These are phyloP conservation scores for Phytophthora pini DNA, from an alignment of 352 stramenopile genomes.

Conservation along the genomic window DNA sequence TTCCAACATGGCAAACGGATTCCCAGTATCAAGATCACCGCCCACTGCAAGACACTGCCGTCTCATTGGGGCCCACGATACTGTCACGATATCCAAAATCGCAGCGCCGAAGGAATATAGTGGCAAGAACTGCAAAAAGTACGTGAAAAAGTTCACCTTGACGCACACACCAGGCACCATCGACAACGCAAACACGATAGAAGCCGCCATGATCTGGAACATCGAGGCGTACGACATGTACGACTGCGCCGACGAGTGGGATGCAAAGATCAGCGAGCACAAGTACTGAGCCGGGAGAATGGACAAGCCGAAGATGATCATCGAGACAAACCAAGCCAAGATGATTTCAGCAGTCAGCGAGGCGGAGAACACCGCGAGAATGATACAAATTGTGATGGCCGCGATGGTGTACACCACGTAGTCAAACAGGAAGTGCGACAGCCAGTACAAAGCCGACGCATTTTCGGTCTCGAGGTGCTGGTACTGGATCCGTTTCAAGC, in stretches of 20 bases:
- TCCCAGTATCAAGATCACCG: constrained; percentile 14
- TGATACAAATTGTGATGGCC: constrained; percentile 36
- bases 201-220: constrained; percentile 73
- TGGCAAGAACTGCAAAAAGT: constrained; percentile 65
- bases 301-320: constrained; percentile 55
- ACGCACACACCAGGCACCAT: constrained; percentile 58
- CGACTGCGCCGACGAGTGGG: constrained; percentile 80
- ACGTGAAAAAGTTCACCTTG: constrained; percentile 45
- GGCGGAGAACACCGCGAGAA: constrained; percentile 46
- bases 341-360: constrained; percentile 46
- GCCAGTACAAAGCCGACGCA: constrained; percentile 71
- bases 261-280: constrained; percentile 70
- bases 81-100: constrained; percentile 58
- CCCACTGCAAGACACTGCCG: constrained; percentile 45
- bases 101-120: constrained; percentile 63
- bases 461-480: constrained; percentile 61
- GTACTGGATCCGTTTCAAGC: constrained; percentile 79
- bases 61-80: constrained; percentile 51
- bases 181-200: constrained; percentile 53
- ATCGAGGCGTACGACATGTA: constrained; percentile 75
- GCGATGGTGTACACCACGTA: constrained; percentile 52
- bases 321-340: constrained; percentile 38
- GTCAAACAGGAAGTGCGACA: constrained; percentile 74
- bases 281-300: constrained; percentile 76
- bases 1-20: constrained; percentile 31